A percentile compares a stretch with the other conserved stretches of the same genome.
phyloP scores from a whole-genome alignment of 2,329 filamentous ascomycete species.

The Claviceps sp. region DNA sequence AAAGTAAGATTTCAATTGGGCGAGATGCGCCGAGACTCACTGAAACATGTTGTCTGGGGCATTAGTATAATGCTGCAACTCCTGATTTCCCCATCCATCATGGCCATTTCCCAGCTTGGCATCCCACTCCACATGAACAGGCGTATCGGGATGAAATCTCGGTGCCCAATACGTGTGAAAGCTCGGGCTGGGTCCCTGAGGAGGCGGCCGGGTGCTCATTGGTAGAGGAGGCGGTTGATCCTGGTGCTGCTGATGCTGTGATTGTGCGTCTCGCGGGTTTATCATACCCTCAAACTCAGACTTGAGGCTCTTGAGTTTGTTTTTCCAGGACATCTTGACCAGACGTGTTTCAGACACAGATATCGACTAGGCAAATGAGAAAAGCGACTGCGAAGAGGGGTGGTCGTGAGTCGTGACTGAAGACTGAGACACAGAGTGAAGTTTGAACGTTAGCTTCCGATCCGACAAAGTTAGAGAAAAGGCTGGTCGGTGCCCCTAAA shows the following conservation, averaged over 20 bases:
- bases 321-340: conserved; percentile 21
- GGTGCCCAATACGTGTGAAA: conserved; percentile 36
- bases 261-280: conserved; percentile 13
- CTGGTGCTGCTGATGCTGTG: not conserved
- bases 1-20: too few relatives aligned
- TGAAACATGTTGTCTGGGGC: conserved; percentile 38
- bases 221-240: conserved; percentile 9
- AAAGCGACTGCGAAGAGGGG: too few relatives aligned
- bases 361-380: not conserved
- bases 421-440: too few relatives aligned
- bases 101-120: conserved; percentile 40
- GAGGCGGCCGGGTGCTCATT: conserved; percentile 8
- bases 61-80: conserved; percentile 43
- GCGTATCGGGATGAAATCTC: conserved; percentile 30
- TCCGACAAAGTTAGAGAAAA: too few relatives aligned
- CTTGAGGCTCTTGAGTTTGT: conserved; percentile 25
- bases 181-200: conserved; percentile 6
- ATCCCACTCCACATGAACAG: conserved; percentile 37
- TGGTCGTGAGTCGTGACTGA: too few relatives aligned
- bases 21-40: conserved; percentile 12
- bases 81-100: conserved; percentile 50
- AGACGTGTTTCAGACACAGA: too few relatives aligned
- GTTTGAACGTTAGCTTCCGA: too few relatives aligned
- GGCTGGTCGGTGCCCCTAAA: too few relatives aligned
- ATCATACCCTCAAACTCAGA: conserved; percentile 23